These are phyloP conservation scores for Rhododendron vialii DNA, from an alignment of 148 eudicot species.

Conservation along the genomic window DNA sequence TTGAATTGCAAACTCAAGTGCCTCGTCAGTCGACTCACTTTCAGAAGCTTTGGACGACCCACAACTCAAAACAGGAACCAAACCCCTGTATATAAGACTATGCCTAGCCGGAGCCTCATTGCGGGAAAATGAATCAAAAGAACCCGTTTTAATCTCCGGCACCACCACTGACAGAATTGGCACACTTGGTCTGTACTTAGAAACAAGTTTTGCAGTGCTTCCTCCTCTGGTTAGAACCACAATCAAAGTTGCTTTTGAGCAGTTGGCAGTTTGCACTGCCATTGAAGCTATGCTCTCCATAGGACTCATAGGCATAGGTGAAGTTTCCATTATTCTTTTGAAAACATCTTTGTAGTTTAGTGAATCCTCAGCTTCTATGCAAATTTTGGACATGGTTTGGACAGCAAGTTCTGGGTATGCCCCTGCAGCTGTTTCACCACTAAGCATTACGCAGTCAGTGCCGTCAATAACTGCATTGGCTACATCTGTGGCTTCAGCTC, in stretches of 20 bases:
- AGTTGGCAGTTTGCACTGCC: slow-evolving; percentile 10
- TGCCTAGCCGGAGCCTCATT: slow-evolving; percentile 19
- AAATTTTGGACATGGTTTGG: slow-evolving; percentile 19
- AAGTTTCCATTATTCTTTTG: slow-evolving; percentile 1
- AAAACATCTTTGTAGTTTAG: background rate
- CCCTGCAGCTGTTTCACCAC: slow-evolving; percentile 25
- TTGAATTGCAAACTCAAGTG: slow-evolving; percentile 10
- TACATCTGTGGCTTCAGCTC: slow-evolving; percentile 22
- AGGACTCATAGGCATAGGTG: slow-evolving; percentile 15
- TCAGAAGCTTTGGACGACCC: slow-evolving; percentile 2
- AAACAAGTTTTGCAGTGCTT: slow-evolving; percentile 17
- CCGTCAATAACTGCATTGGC: slow-evolving; percentile 26
- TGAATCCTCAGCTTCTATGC: slow-evolving; percentile 19
- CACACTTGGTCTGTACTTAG: slow-evolving; percentile 20
- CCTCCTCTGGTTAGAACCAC: slow-evolving; percentile 19
- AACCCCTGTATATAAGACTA: slow-evolving; percentile 11
- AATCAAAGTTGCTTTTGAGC: slow-evolving; percentile 11
- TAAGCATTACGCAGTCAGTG: slow-evolving; percentile 23
- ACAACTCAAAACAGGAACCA: slow-evolving; percentile 12
- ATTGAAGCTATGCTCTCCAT: slow-evolving; percentile 11
- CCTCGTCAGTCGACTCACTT: slow-evolving; percentile 5
- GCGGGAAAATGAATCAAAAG: slow-evolving; percentile 7
- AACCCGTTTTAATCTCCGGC: slow-evolving; percentile 1
- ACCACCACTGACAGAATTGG: slow-evolving; percentile 18
- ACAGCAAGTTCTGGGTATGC: slow-evolving; percentile 20